Percentiles rank a stretch among this genome's conserved stretches.
Conservation (phyloP, 2,329 filamentous ascomycete genomes). For the Alternaria sp. region DNA sequence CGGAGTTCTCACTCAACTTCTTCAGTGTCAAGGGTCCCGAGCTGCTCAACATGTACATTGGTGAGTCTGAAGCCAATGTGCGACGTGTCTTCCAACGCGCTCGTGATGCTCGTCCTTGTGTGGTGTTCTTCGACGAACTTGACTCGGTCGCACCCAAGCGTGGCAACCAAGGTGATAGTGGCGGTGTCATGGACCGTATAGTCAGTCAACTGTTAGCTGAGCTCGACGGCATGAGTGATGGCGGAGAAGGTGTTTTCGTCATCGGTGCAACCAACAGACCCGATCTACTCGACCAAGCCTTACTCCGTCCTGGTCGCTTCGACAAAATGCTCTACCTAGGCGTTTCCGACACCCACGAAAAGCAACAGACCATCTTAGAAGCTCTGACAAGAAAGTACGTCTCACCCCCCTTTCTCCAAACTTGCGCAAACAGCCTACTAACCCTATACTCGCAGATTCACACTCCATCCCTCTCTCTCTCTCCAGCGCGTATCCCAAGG, state of each 20-base stretch:
- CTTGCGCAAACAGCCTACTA: slow-evolving; percentile 1
- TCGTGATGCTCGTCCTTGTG: slow-evolving; percentile 83
- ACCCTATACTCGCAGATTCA: slow-evolving; percentile 68
- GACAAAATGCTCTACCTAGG: slow-evolving; percentile 99
- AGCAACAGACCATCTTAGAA: slow-evolving; percentile 93
- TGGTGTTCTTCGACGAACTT: slow-evolving; percentile 92
- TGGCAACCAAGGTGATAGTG: slow-evolving; percentile 95
- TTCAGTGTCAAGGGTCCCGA: slow-evolving; percentile 94
- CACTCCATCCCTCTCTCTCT: slow-evolving; percentile 79
- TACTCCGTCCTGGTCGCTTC: slow-evolving; percentile 89
- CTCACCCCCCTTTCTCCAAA: not conserved
- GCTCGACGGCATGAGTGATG: slow-evolving; percentile 96
- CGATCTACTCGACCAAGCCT: slow-evolving; percentile 87
- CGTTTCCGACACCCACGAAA: slow-evolving; percentile 94
- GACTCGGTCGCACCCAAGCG: slow-evolving; percentile 95
- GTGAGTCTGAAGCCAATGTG: slow-evolving; percentile 91
- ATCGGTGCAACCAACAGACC: slow-evolving; percentile 96
- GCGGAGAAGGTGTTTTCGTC: slow-evolving; percentile 87
- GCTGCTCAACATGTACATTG: slow-evolving; percentile 94
- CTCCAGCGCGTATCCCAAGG: slow-evolving; percentile 75
- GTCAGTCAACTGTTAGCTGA: slow-evolving; percentile 94
- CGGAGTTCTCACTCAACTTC: slow-evolving; percentile 93
- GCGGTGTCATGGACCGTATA: slow-evolving; percentile 97
- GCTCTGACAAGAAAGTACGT: slow-evolving; percentile 91
- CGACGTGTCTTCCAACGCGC: slow-evolving; percentile 88